Evolutionary conservation across 2,329 filamentous ascomycete genomes (phyloP).

Genomic region (Colletotrichum horii): DNA sequence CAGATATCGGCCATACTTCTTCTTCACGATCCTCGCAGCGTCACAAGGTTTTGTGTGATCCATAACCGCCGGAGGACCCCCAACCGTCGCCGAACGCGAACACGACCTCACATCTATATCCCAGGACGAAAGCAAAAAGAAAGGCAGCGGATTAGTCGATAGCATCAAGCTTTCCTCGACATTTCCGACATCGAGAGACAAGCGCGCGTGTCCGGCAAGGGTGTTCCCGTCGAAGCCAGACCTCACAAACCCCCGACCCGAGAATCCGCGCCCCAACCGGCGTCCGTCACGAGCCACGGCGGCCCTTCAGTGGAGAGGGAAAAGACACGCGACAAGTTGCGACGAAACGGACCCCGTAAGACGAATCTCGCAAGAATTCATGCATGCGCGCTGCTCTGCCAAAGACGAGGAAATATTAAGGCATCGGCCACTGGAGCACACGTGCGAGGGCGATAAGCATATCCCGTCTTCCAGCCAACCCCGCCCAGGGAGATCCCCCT

Average conservation of each 20-base stretch:
- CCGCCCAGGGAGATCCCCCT: background rate
- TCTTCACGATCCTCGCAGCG: too few relatives aligned
- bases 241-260: background rate
- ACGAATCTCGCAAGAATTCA: background rate
- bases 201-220: background rate
- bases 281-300: background rate
- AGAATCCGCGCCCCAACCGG: background rate
- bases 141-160: background rate
- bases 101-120: background rate
- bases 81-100: background rate
- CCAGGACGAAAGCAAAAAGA: background rate
- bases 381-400: background rate
- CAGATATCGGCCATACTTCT: background rate
- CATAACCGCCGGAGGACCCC: background rate
- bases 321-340: background rate
- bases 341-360: background rate
- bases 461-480: background rate
- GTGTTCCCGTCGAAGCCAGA: background rate
- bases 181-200: background rate
- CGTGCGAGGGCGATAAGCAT: constrained; percentile 7
- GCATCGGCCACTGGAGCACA: background rate
- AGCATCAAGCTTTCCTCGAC: background rate
- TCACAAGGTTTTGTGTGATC: background rate
- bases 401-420: too few relatives aligned
- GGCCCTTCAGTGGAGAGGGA: background rate